Conservation (phyloP, 768 basidiomycete genomes). For the Amanita muscaria region DNA sequence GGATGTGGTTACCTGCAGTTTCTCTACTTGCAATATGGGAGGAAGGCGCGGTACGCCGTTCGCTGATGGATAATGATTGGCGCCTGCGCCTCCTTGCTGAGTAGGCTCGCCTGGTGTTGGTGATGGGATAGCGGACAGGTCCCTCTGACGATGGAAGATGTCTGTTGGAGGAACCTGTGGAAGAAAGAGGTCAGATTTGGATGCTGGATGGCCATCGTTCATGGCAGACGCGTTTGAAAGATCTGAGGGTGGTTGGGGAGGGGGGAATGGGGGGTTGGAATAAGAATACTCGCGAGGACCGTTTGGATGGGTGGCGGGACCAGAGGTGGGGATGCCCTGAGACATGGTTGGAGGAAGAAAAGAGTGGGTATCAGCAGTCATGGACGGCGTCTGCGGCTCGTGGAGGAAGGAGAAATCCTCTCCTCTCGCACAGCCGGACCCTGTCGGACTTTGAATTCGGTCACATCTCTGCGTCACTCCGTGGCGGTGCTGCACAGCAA, state of each 20-base stretch:
- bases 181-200: conserved; percentile 39
- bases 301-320: conserved; percentile 34
- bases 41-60: conserved; percentile 53
- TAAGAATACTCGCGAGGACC: conserved; percentile 34
- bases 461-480: conserved; percentile 9
- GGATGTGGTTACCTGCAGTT: conserved; percentile 90
- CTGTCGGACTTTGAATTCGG: conserved; percentile 2
- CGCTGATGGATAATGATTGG: conserved; percentile 48
- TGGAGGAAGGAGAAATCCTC: conserved; percentile 16
- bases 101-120: conserved; percentile 23
- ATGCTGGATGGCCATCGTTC: conserved; percentile 17
- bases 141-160: conserved; percentile 42
- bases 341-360: conserved; percentile 27
- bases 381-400: conserved; percentile 21
- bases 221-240: conserved; percentile 18
- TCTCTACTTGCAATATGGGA: conserved; percentile 85
- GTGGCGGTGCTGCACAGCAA: conserved; percentile 37
- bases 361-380: conserved; percentile 28
- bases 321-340: conserved; percentile 34
- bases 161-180: conserved; percentile 47
- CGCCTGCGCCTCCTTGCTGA: conserved; percentile 33
- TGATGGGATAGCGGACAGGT: conserved; percentile 23
- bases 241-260: conserved; percentile 18
- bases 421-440: conserved; percentile 6
- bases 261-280: conserved; percentile 30